phyloP scores from a whole-genome alignment of 257 asterid genomes.

The Linaria vulgaris region DNA sequence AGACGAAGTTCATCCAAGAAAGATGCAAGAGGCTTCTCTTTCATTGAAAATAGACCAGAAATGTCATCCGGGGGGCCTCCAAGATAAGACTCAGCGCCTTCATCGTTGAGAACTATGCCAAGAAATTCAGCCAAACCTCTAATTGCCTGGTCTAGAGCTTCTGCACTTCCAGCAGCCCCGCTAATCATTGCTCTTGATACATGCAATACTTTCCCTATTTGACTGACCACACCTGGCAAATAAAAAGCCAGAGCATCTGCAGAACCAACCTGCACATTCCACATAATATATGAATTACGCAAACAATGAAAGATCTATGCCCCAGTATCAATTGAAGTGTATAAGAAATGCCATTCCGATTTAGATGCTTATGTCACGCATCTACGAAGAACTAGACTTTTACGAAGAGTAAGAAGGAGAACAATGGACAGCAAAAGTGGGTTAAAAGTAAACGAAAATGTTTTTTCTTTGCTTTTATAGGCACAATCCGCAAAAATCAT shows the following conservation, averaged over 20 bases:
- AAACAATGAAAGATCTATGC: not conserved
- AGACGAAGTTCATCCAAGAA: conserved; percentile 74
- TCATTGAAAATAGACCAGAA: conserved; percentile 28
- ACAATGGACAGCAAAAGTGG: not conserved
- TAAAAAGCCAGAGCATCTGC: conserved; percentile 94
- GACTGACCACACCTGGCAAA: conserved; percentile 94
- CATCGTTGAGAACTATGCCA: conserved; percentile 65
- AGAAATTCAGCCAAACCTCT: conserved; percentile 76
- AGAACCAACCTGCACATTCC: conserved; percentile 76
- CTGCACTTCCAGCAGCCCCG: conserved; percentile 90
- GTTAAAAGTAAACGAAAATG: too few relatives aligned
- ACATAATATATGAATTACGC: conserved; percentile 18
- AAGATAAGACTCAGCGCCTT: conserved; percentile 34
- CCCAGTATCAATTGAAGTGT: conserved; percentile 10
- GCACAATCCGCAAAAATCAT: conserved; percentile 8
- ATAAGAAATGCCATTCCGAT: not conserved
- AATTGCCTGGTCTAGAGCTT: conserved; percentile 75
- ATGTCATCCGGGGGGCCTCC: conserved; percentile 30
- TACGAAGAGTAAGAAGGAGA: not conserved
- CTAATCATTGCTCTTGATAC: conserved; percentile 77
- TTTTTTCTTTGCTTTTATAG: conserved; percentile 4
- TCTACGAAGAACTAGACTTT: not conserved
- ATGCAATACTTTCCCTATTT: conserved; percentile 81
- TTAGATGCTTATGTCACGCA: conserved; percentile 14
- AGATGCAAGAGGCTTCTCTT: conserved; percentile 57